Evolutionary conservation across 192 early-diverging fungal species (phyloP).

Genomic region (Podila minutissima): DNA sequence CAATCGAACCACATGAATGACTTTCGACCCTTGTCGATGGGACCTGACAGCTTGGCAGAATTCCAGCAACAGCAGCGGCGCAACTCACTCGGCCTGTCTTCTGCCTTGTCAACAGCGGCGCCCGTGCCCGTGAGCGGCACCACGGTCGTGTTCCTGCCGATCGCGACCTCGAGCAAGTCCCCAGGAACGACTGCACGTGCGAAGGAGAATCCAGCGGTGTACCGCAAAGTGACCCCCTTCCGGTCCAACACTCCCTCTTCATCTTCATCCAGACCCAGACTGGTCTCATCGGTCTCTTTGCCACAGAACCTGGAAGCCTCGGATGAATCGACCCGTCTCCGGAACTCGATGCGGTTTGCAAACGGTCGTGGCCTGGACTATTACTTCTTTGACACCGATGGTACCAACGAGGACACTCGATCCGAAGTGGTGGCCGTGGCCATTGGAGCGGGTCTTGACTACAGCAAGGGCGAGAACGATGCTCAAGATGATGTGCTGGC

Average conservation of each 20-base stretch:
- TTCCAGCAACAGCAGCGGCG: constrained; percentile 1
- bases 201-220: neutral
- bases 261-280: constrained; percentile 1
- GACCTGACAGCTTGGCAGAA: constrained; percentile 20
- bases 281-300: neutral
- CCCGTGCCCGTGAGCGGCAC: neutral
- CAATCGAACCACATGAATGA: constrained; percentile 24
- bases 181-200: neutral
- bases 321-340: neutral
- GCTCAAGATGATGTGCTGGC: neutral
- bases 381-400: neutral
- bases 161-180: neutral
- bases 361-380: constrained; percentile 11
- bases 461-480: neutral
- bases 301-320: neutral
- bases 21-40: constrained; percentile 26
- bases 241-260: constrained; percentile 16
- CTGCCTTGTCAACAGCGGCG: neutral
- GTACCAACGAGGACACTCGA: neutral
- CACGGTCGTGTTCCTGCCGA: neutral
- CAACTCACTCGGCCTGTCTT: neutral
- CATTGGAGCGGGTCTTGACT: neutral
- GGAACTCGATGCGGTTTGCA: constrained; percentile 21
- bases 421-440: no score
- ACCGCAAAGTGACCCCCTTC: constrained; percentile 11